Conservation (phyloP, 2,329 filamentous ascomycete species). For the Aspergillus bombycis region DNA sequence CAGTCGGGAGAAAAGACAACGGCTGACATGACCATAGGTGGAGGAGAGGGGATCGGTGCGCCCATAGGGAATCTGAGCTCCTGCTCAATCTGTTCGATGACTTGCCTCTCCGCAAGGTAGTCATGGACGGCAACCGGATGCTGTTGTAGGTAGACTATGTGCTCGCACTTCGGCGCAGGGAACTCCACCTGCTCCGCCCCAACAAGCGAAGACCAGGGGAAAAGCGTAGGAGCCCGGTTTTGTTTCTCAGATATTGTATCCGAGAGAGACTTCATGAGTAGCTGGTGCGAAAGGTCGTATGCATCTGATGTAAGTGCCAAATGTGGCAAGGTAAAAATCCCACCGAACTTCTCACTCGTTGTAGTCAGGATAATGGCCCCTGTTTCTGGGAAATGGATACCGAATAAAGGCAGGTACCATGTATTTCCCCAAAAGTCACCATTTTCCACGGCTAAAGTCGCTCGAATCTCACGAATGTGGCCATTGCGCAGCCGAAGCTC, state of each 20-base stretch:
- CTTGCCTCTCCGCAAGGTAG: slow-evolving; percentile 32
- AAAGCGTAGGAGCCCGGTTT: slow-evolving; percentile 60
- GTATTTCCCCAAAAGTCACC: slow-evolving; percentile 69
- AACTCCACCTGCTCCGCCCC: slow-evolving; percentile 51
- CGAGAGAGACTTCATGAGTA: slow-evolving; percentile 75
- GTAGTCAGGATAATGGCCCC: slow-evolving; percentile 82
- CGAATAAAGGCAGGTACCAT: slow-evolving; percentile 79
- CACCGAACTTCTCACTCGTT: slow-evolving; percentile 91
- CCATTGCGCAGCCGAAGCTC: slow-evolving; percentile 46
- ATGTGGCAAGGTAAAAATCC: slow-evolving; percentile 87
- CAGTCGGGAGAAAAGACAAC: slow-evolving; percentile 68
- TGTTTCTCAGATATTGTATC: slow-evolving; percentile 66
- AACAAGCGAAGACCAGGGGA: slow-evolving; percentile 75
- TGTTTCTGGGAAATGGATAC: slow-evolving; percentile 81
- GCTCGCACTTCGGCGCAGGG: slow-evolving; percentile 80
- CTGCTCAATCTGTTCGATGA: slow-evolving; percentile 58
- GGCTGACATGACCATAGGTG: slow-evolving; percentile 61
- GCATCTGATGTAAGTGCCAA: slow-evolving; percentile 64
- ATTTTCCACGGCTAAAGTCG: slow-evolving; percentile 73
- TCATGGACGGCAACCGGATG: slow-evolving; percentile 43
- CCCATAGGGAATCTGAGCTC: slow-evolving; percentile 64
- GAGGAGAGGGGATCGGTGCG: slow-evolving; percentile 54
- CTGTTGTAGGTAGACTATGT: slow-evolving; percentile 79
- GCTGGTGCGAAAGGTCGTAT: slow-evolving; percentile 60
- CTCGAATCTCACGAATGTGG: slow-evolving; percentile 70